Conservation (phyloP, 164 flowering plant genomes). For the Piper longum region DNA sequence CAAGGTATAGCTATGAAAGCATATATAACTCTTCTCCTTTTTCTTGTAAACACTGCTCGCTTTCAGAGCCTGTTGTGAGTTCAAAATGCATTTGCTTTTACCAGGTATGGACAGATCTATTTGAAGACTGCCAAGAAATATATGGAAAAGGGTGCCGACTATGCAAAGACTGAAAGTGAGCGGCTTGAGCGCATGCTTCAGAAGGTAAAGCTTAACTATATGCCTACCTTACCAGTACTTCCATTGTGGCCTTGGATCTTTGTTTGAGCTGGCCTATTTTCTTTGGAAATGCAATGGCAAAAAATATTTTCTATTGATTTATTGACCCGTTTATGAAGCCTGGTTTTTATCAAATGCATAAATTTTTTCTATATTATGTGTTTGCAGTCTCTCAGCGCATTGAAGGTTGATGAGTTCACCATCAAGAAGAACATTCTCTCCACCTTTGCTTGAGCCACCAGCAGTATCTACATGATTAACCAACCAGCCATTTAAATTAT, state of each 20-base stretch:
- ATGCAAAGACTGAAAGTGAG: slow-evolving; percentile 63
- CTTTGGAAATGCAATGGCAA: background rate
- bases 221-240: background rate
- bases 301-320: too few species aligned
- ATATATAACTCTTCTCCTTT: background rate
- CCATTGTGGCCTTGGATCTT: background rate
- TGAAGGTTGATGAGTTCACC: slow-evolving; percentile 77
- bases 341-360: too few species aligned
- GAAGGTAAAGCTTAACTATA: slow-evolving; percentile 32
- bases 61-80: background rate
- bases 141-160: slow-evolving; percentile 63
- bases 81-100: background rate
- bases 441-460: slow-evolving; percentile 20
- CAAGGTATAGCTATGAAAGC: slow-evolving; percentile 32
- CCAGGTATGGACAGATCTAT: slow-evolving; percentile 79
- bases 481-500: background rate
- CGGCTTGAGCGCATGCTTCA: slow-evolving; percentile 78
- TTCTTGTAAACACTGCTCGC: background rate
- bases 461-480: slow-evolving; percentile 6
- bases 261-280: too few species aligned
- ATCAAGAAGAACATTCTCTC: slow-evolving; percentile 78
- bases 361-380: background rate
- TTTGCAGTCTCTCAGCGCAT: slow-evolving; percentile 67
- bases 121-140: slow-evolving; percentile 60
- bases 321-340: too few species aligned